Percentiles rank a stretch among this genome's conserved stretches.
These are phyloP conservation scores for Plenodomus biglobosus DNA, from an alignment of 2,329 filamentous ascomycete genomes.

Conservation along the genomic window DNA sequence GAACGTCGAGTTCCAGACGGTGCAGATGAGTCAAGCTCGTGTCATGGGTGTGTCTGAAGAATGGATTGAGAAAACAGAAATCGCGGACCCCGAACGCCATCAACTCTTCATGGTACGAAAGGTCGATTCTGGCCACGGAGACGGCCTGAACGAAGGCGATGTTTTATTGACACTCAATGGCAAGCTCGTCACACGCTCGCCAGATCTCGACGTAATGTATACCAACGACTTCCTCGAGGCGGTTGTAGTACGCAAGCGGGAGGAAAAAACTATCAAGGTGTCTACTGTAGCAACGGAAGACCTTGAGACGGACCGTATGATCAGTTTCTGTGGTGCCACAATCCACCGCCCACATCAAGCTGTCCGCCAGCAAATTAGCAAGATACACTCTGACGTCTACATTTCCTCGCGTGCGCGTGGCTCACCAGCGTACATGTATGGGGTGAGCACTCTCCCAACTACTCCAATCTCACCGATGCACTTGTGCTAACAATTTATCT, in stretches of 20 bases:
- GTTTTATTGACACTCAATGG: constrained; percentile 88
- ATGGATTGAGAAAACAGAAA: constrained; percentile 89
- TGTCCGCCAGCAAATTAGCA: constrained; percentile 94
- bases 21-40: constrained; percentile 94
- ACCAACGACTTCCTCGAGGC: constrained; percentile 80
- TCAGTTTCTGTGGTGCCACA: constrained; percentile 93
- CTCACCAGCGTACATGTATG: constrained; percentile 42
- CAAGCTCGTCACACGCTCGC: constrained; percentile 88
- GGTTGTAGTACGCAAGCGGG: constrained; percentile 79
- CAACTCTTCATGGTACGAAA: constrained; percentile 99
- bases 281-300: constrained; percentile 86
- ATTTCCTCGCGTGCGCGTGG: constrained; percentile 70
- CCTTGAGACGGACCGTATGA: constrained; percentile 86
- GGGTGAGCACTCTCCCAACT: constrained; percentile 24
- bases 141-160: constrained; percentile 81
- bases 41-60: constrained; percentile 97
- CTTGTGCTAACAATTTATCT: constrained; percentile 45
- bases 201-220: constrained; percentile 96
- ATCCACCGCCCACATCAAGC: constrained; percentile 93
- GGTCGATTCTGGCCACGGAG: constrained; percentile 66
- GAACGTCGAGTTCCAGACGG: constrained; percentile 89
- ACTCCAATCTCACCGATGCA: no score
- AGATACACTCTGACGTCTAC: constrained; percentile 94
- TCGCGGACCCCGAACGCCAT: constrained; percentile 86
- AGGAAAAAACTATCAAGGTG: constrained; percentile 75